These are phyloP conservation scores for Metrosideros polymorpha DNA, from an alignment of 441 rosid species.

Conservation along the genomic window DNA sequence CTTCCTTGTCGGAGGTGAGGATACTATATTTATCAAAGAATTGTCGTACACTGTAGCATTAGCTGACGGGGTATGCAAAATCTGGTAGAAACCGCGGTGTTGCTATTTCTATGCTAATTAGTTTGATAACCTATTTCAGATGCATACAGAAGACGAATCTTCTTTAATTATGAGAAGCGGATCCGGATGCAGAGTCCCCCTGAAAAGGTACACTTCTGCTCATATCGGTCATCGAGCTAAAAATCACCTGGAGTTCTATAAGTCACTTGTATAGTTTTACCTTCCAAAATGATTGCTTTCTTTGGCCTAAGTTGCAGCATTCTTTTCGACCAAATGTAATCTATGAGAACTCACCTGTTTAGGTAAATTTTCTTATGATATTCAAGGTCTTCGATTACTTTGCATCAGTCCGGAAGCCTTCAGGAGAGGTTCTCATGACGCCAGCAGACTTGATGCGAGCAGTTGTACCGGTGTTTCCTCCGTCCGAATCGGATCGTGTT, in stretches of 20 bases:
- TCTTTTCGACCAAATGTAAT: not conserved
- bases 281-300: not conserved
- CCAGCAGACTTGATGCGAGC: slow-evolving; percentile 16
- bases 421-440: slow-evolving; percentile 13
- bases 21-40: not conserved
- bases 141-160: slow-evolving; percentile 3
- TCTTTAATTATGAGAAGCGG: slow-evolving; percentile 17
- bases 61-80: not conserved
- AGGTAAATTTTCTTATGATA: not conserved
- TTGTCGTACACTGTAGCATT: not conserved
- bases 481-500: slow-evolving; percentile 5
- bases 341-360: not conserved
- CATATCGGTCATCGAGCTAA: not conserved
- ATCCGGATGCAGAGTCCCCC: slow-evolving; percentile 13
- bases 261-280: not conserved
- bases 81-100: not conserved
- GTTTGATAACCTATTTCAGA: not conserved
- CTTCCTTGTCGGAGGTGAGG: slow-evolving; percentile 36
- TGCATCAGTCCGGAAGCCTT: slow-evolving; percentile 4
- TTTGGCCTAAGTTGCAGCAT: not conserved
- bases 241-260: not conserved
- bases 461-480: slow-evolving; percentile 14
- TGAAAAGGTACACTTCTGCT: slow-evolving; percentile 4
- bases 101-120: not conserved
- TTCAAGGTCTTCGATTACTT: slow-evolving; percentile 16